phyloP scores from a whole-genome alignment of 257 asterid species.

The Misopates orontium region DNA sequence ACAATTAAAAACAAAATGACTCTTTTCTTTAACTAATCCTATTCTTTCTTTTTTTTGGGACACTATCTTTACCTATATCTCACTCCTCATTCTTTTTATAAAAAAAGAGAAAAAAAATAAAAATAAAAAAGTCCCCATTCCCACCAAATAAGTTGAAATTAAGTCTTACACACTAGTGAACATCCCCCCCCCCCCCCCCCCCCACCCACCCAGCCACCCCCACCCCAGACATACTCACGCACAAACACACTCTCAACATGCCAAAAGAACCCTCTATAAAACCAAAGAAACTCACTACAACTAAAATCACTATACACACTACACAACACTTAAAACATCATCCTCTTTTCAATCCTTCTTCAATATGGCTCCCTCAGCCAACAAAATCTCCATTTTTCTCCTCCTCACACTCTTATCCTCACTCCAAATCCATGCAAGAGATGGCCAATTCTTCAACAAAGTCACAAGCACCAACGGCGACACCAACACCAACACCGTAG shows the following conservation, averaged over 20 bases:
- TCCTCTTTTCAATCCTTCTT: constrained; percentile 1
- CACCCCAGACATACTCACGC: neutral
- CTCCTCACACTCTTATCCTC: constrained; percentile 50
- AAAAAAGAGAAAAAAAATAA: too few species aligned
- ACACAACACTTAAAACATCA: neutral
- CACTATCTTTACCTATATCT: constrained; percentile 29
- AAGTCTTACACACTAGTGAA: neutral
- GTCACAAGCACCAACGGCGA: constrained; percentile 38
- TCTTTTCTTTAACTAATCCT: constrained; percentile 21
- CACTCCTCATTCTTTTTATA: constrained; percentile 42
- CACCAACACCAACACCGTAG: constrained; percentile 20
- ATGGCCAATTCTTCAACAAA: constrained; percentile 79
- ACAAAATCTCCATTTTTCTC: constrained; percentile 40
- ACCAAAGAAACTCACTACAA: constrained; percentile 31
- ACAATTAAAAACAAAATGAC: constrained; percentile 13
- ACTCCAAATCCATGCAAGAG: constrained; percentile 60
- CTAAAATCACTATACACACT: constrained; percentile 20
- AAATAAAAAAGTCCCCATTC: constrained; percentile 46
- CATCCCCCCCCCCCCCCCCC: neutral
- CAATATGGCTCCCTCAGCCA: constrained; percentile 63
- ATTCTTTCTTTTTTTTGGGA: constrained; percentile 27
- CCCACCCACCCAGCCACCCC: constrained; percentile 12
- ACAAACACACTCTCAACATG: constrained; percentile 10
- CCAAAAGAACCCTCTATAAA: constrained; percentile 42
- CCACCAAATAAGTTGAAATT: constrained; percentile 48